Percentiles rank a stretch among this genome's conserved stretches.
Evolutionary conservation across 495 filamentous ascomycete genomes (phyloP).

Genomic region (Trichoderma asperelloides): DNA sequence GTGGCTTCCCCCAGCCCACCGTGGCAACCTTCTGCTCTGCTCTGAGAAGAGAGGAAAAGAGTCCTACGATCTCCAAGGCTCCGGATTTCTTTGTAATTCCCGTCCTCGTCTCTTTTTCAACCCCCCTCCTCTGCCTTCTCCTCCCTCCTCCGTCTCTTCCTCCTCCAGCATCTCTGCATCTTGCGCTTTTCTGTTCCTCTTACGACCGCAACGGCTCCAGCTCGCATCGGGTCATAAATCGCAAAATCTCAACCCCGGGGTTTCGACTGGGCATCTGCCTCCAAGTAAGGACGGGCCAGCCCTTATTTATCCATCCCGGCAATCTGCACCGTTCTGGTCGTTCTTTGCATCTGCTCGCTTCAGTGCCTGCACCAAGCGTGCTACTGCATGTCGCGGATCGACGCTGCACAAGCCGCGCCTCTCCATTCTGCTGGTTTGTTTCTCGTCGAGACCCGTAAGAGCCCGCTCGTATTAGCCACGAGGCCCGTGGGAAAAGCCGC

Average conservation of each 20-base stretch:
- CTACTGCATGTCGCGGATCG: slow-evolving; percentile 8
- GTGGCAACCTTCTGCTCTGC: slow-evolving; percentile 1
- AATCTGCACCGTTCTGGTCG: neutral
- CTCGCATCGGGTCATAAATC: neutral
- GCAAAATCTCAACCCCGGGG: neutral
- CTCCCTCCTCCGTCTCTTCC: neutral
- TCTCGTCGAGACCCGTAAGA: slow-evolving; percentile 1
- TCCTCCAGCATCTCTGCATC: neutral
- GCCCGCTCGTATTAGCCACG: slow-evolving; percentile 1
- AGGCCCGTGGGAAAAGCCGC: neutral
- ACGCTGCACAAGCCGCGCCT: slow-evolving; percentile 1
- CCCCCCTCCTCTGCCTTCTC: neutral
- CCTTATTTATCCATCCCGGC: neutral
- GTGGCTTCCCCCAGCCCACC: slow-evolving; percentile 5
- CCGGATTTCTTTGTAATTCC: neutral
- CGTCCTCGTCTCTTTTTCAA: neutral
- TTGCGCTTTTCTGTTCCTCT: neutral
- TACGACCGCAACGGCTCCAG: neutral
- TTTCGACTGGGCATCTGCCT: neutral
- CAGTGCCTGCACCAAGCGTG: slow-evolving; percentile 2
- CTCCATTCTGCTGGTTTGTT: slow-evolving; percentile 2
- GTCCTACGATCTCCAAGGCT: neutral
- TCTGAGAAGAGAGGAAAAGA: neutral
- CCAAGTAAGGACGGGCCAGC: neutral
- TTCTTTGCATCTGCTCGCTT: slow-evolving; percentile 3